A percentile compares a stretch with the other conserved stretches of the same genome.
These are phyloP conservation scores for Craterostigma plantagineum DNA, from an alignment of 257 asterid species.

Conservation along the genomic window DNA sequence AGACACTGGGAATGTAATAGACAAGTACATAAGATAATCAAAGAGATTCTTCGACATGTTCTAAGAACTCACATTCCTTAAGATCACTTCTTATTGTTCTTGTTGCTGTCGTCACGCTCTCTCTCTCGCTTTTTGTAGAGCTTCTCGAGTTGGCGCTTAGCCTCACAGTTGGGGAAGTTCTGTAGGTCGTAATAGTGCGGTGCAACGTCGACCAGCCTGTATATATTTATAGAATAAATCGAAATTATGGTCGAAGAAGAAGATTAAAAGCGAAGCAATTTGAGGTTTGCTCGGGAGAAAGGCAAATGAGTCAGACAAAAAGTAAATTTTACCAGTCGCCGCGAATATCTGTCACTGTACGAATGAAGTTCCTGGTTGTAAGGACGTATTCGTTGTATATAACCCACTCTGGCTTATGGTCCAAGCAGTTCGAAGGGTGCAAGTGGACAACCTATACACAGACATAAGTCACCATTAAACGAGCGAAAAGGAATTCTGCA, in stretches of 20 bases:
- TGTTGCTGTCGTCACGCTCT: slow-evolving; percentile 38
- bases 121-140: slow-evolving; percentile 62
- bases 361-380: slow-evolving; percentile 85
- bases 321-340: slow-evolving; percentile 99
- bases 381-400: slow-evolving; percentile 82
- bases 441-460: slow-evolving; percentile 59
- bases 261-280: neutral
- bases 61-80: no score
- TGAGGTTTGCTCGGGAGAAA: no score
- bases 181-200: slow-evolving; percentile 77
- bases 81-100: slow-evolving; percentile 25
- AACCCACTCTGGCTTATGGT: slow-evolving; percentile 96
- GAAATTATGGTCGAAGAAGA: neutral
- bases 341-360: slow-evolving; percentile 82
- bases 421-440: slow-evolving; percentile 92
- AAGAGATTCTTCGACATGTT: no score
- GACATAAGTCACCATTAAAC: neutral
- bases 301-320: no score
- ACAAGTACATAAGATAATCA: no score
- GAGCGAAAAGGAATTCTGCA: no score
- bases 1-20: no score
- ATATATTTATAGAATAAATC: neutral
- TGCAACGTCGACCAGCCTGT: slow-evolving; percentile 85
- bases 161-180: slow-evolving; percentile 87
- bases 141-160: slow-evolving; percentile 64